Percentiles rank a stretch among this genome's conserved stretches.
phyloP scores from a whole-genome alignment of 768 basidiomycete genomes.

The Boletus pseudopeckii region DNA sequence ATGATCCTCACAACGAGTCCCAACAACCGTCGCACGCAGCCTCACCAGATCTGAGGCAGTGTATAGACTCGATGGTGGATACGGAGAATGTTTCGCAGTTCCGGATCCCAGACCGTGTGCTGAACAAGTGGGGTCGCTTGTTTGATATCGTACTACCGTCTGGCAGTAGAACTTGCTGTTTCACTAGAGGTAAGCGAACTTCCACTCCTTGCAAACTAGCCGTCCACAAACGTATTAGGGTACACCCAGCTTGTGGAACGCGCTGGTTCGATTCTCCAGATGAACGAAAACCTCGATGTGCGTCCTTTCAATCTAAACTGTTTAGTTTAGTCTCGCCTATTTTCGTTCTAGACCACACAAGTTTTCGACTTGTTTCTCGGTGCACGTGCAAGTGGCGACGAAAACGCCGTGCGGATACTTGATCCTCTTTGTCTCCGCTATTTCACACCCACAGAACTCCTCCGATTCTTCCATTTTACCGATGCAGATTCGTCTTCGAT shows the following conservation, averaged over 20 bases:
- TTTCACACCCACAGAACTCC: constrained; percentile 69
- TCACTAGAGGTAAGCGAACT: constrained; percentile 59
- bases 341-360: constrained; percentile 49
- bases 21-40: neutral
- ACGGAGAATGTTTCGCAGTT: constrained; percentile 24
- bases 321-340: neutral
- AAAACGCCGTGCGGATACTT: constrained; percentile 51
- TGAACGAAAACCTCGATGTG: constrained; percentile 65
- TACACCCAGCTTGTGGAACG: constrained; percentile 78
- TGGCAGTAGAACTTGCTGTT: constrained; percentile 65
- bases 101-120: constrained; percentile 56
- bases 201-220: neutral
- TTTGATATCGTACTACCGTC: constrained; percentile 78
- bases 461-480: constrained; percentile 63
- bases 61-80: constrained; percentile 10
- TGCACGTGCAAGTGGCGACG: constrained; percentile 39
- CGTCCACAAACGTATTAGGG: constrained; percentile 38
- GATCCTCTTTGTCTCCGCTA: constrained; percentile 64
- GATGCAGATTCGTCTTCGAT: constrained; percentile 2
- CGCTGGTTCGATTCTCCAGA: constrained; percentile 73
- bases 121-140: constrained; percentile 71
- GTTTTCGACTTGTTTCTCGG: constrained; percentile 55
- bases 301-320: constrained; percentile 5
- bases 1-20: constrained; percentile 20
- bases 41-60: constrained; percentile 7